A percentile compares a stretch with the other conserved stretches of the same genome.
Conservation (phyloP, 345 rosid genomes). For the Raphanus raphanistrum region DNA sequence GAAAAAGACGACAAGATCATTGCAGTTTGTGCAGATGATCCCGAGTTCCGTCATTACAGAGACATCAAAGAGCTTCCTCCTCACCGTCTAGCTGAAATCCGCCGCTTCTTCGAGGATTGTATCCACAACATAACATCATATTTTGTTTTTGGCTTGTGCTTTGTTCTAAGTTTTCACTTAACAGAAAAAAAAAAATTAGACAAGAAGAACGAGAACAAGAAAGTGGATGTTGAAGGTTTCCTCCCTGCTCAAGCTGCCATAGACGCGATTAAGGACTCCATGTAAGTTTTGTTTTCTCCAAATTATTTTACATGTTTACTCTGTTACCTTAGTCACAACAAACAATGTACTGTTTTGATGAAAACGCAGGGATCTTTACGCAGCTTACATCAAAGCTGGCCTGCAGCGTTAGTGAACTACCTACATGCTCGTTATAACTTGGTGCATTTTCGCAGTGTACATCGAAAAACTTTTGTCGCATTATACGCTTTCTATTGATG, state of each 20-base stretch:
- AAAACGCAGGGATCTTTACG: slow-evolving; percentile 90
- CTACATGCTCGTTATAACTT: slow-evolving; percentile 6
- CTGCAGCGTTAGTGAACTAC: slow-evolving; percentile 50
- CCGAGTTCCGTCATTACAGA: slow-evolving; percentile 91
- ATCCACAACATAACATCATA: slow-evolving; percentile 45
- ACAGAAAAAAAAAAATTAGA: slow-evolving; percentile 45
- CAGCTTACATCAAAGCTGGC: slow-evolving; percentile 85
- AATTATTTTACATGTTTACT: neutral
- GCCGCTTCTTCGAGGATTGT: slow-evolving; percentile 99
- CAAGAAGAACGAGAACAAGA: slow-evolving; percentile 98
- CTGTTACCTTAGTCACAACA: neutral
- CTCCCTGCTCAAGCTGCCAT: slow-evolving; percentile 77
- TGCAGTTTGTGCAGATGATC: slow-evolving; percentile 99
- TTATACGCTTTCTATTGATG: neutral
- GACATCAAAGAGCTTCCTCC: slow-evolving; percentile 98
- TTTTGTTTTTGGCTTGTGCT: neutral
- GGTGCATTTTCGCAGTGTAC: slow-evolving; percentile 13
- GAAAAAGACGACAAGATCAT: slow-evolving; percentile 98
- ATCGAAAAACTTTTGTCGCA: neutral
- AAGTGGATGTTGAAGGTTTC: slow-evolving; percentile 86
- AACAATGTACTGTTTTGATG: neutral
- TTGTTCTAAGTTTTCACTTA: slow-evolving; percentile 19
- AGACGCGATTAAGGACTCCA: slow-evolving; percentile 81
- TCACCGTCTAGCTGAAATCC: slow-evolving; percentile 95
- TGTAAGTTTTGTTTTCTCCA: slow-evolving; percentile 49